Conservation (phyloP, 169 alveolate genomes). For the Cryptosporidium tyzzeri region DNA sequence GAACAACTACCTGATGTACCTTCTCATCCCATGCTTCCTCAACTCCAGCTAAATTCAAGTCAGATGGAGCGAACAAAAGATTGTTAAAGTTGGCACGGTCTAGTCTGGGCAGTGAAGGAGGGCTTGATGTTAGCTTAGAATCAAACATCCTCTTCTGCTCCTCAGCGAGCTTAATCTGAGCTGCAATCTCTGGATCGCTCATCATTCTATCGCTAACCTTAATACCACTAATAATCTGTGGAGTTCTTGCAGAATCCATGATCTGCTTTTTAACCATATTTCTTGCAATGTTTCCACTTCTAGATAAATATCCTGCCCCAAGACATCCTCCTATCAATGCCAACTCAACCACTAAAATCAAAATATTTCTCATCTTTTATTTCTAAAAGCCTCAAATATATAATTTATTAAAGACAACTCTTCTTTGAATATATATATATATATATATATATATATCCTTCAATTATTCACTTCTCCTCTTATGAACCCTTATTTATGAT, state of each 20-base stretch:
- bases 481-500: slow-evolving; percentile 10
- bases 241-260: slow-evolving; percentile 13
- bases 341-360: slow-evolving; percentile 41
- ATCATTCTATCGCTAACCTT: not conserved
- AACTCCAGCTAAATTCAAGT: slow-evolving; percentile 62
- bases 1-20: slow-evolving; percentile 69
- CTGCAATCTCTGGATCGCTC: slow-evolving; percentile 12
- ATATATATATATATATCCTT: slow-evolving; percentile 3
- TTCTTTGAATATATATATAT: slow-evolving; percentile 6
- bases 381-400: slow-evolving; percentile 7
- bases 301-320: slow-evolving; percentile 59
- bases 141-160: slow-evolving; percentile 38
- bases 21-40: slow-evolving; percentile 76
- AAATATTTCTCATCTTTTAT: slow-evolving; percentile 2
- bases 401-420: slow-evolving; percentile 5
- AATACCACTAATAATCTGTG: not conserved
- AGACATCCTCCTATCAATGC: slow-evolving; percentile 70
- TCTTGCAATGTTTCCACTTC: slow-evolving; percentile 51
- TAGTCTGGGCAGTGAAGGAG: slow-evolving; percentile 61
- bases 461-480: slow-evolving; percentile 3
- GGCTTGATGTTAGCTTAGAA: not conserved
- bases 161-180: slow-evolving; percentile 57
- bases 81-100: slow-evolving; percentile 44
- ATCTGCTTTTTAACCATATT: not conserved
- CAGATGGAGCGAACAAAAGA: slow-evolving; percentile 50